Base-by-base conservation (phyloP, 2,329 filamentous ascomycete species). In the Myriosclerotinia curreyana region DNA sequence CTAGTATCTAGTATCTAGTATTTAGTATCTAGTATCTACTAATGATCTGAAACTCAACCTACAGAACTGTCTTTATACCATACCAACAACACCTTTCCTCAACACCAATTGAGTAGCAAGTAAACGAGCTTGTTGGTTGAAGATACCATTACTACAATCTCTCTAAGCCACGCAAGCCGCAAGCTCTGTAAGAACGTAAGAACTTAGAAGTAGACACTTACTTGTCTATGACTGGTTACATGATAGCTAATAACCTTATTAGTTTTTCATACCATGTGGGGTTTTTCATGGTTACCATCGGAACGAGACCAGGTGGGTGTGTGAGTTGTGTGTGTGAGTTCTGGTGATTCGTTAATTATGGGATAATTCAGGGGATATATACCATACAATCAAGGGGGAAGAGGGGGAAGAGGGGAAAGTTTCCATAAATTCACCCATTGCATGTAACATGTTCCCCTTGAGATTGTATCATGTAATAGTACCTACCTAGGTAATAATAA, bases 171-270 rank as follows among this genome's bases (percentile, higher is more conserved):
- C 54, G 40, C 54, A 56, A 56, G 40, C 20, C 28, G 40, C n/a
- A n/a, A n/a, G n/a, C n/a, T n/a, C n/a, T n/a, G n/a, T n/a, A n/a
- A n/a, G n/a, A n/a, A n/a, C n/a, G n/a, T n/a, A n/a, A n/a, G n/a
- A n/a, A n/a, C n/a, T 31, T 44, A 38, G 8, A 56, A 44, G 38
- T 44, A n/a, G 53, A 56, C 53, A 42, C 40, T 40, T 40, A 56
- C 53, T 56, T 46, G 54, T 56, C 40, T 34, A 11, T 56, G 25
- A 56, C 9, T 46, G 20, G 14, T n/a, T 20, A 42, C 14, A 42
- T 42, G 40, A 42, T 44, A n/a, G 7, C 22, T 44, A 31, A 7
- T 44, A 44, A n/a, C n/a, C 40, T 15, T n/a, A 6, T 34, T 56
- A 56, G 40, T 34, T 12, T 34, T 12, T 46, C 28, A 15, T 44